Conservation (phyloP, 306 rosid genomes). For the Rosa chinensis region DNA sequence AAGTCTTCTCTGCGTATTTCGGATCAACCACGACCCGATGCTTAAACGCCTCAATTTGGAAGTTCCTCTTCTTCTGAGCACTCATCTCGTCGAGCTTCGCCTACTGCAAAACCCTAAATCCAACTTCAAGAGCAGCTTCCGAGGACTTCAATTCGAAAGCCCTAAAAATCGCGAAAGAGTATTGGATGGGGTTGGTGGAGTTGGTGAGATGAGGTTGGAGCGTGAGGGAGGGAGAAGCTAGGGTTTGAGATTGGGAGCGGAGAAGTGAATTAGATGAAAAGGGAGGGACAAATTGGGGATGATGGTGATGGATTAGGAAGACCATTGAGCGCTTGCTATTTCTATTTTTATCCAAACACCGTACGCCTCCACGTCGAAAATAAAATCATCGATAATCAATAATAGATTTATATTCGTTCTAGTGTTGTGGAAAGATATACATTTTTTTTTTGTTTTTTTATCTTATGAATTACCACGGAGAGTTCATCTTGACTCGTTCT, state of each 20-base stretch:
- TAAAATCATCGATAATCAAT: no score
- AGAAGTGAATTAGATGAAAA: background rate
- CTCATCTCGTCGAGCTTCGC: constrained; percentile 45
- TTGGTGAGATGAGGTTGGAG: background rate
- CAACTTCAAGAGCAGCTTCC: background rate
- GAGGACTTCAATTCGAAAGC: background rate
- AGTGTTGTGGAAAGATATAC: no score
- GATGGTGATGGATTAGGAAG: background rate
- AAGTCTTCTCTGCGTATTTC: constrained; percentile 86
- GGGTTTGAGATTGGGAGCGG: constrained; percentile 2
- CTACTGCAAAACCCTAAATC: background rate
- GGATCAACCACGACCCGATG: constrained; percentile 96
- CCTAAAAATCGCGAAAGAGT: background rate
- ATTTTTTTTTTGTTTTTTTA: no score
- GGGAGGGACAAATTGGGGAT: background rate
- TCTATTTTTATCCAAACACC: background rate
- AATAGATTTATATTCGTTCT: no score
- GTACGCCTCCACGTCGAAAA: no score
- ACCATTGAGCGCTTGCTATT: background rate
- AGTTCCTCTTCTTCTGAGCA: constrained; percentile 87
- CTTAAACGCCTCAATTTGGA: constrained; percentile 93
- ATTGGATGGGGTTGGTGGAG: background rate
- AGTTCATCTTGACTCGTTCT: no score
- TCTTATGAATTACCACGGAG: no score
- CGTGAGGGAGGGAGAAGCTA: background rate